Evolutionary conservation across 2,329 filamentous ascomycete genomes (phyloP).

Genomic region (Geosmithia flava): DNA sequence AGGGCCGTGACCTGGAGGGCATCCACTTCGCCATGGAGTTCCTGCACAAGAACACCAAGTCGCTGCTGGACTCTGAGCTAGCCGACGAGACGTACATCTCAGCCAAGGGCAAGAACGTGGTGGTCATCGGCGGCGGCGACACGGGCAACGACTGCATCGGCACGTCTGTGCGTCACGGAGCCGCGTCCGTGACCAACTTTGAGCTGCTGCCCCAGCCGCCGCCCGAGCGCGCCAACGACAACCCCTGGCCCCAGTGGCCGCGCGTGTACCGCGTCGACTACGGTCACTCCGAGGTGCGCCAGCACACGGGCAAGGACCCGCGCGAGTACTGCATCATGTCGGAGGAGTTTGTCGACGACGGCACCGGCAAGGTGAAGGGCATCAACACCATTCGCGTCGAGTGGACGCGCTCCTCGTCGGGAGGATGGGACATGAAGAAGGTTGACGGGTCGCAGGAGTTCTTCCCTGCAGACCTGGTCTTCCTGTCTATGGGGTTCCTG

Average conservation of each 20-base stretch:
- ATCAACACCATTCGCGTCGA: constrained; percentile 94
- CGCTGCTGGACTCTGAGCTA: constrained; percentile 82
- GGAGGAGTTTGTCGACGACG: constrained; percentile 88
- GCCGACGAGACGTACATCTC: constrained; percentile 79
- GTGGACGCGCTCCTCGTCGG: constrained; percentile 81
- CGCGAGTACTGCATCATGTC: constrained; percentile 98
- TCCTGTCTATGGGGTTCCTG: constrained; percentile 95
- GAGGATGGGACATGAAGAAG: constrained; percentile 98
- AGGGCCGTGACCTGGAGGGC: constrained; percentile 75
- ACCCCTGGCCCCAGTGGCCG: constrained; percentile 98
- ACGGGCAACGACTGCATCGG: constrained; percentile 98
- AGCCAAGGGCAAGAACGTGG: constrained; percentile 88
- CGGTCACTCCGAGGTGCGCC: constrained; percentile 88
- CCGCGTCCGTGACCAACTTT: constrained; percentile 93
- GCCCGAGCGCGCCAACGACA: constrained; percentile 79
- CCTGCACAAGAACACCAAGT: constrained; percentile 95
- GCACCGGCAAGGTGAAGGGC: constrained; percentile 76
- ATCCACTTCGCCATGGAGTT: constrained; percentile 98
- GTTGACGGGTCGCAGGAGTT: constrained; percentile 86
- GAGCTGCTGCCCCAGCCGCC: constrained; percentile 90
- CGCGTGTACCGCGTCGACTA: constrained; percentile 98
- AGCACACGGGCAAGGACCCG: constrained; percentile 91
- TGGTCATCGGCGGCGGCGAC: constrained; percentile 95
- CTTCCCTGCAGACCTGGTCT: constrained; percentile 90
- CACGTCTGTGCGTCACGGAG: constrained; percentile 88